Evolutionary conservation across 495 filamentous ascomycete genomes (phyloP), one percentile per base, ranked within the genome.

Genomic region (Penicillium bialowiezense): DNA sequence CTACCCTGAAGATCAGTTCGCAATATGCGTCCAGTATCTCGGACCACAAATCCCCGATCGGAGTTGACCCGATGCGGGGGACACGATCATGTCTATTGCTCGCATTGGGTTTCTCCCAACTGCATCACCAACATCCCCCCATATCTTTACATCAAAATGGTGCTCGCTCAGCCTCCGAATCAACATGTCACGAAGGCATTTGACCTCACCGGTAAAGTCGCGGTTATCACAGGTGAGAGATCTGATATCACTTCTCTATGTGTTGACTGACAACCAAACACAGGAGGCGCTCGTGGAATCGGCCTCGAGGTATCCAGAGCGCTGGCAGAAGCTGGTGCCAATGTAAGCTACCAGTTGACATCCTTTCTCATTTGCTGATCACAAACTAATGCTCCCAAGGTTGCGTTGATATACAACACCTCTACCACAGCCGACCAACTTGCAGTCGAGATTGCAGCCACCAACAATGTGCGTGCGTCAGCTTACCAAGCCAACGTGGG

Each of bases 221-320:
- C 65, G 5, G 56, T 53, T 28, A 43, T 72, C 3, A 72, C 69
- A 14, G 68, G 65, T 64, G 49, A 6, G 32, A 5, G 5, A 32
- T 0, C 12, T 13, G 2, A 19, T 20, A 32, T 7, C 24, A 7
- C 7, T 7, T n/a, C n/a, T n/a, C n/a, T 10, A 8, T 10, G 26
- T 8, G 0, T 12, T 10, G 14, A n/a, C 17, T 48, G 17, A 48
- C 26, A 23, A 12, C 18, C 9, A 37, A 1, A 18, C 9, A 17
- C n/a, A 63, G 89, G 89, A 6, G 88, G 88, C 15, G 87, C 80
- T 13, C 81, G 85, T 20, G 89, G 89, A 26, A 95, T 95, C 56
- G 90, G 90, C 2, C 74, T 88, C 2, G 84, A 84, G 21, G 79
- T 92, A 12, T 85, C 86, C 12, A 75, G 84, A 41, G 86, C 73